Percentiles rank a stretch among this genome's conserved stretches.
Evolutionary conservation across 257 asterid genomes (phyloP).

Genomic region (Solanum bulbocastanum): DNA sequence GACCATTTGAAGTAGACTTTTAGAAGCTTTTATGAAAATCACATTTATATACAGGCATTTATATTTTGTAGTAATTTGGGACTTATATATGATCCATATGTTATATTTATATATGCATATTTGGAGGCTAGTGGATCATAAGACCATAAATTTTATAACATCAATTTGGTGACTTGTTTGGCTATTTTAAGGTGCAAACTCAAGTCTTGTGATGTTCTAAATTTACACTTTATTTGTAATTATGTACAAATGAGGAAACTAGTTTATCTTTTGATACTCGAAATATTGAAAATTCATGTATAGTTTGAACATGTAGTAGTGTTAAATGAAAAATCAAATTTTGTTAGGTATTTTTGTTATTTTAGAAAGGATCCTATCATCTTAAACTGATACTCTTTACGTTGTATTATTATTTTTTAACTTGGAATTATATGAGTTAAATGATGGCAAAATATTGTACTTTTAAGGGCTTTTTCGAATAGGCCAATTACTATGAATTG

Average conservation of each 20-base stretch:
- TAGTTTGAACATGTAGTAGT: background rate
- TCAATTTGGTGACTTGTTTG: background rate
- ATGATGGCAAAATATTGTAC: background rate
- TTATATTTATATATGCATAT: background rate
- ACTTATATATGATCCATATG: background rate
- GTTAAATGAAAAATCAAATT: background rate
- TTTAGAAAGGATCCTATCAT: background rate
- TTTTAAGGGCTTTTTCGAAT: background rate
- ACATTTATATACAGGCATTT: background rate
- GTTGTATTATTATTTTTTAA: background rate
- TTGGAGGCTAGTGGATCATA: background rate
- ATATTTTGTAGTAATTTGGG: background rate
- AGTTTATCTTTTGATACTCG: background rate
- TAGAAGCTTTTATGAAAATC: background rate
- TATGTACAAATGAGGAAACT: background rate
- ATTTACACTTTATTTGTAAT: background rate
- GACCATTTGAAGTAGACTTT: background rate
- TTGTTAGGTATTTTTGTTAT: background rate
- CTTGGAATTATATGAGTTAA: background rate
- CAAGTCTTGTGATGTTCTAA: background rate
- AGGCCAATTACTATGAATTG: background rate
- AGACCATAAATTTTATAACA: background rate
- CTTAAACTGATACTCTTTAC: background rate
- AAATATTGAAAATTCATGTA: background rate
- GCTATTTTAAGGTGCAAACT: background rate